Percentiles rank a stretch among this genome's conserved stretches.
These are phyloP conservation scores for Begonia loranthoides DNA, from an alignment of 306 rosid species.

Conservation along the genomic window DNA sequence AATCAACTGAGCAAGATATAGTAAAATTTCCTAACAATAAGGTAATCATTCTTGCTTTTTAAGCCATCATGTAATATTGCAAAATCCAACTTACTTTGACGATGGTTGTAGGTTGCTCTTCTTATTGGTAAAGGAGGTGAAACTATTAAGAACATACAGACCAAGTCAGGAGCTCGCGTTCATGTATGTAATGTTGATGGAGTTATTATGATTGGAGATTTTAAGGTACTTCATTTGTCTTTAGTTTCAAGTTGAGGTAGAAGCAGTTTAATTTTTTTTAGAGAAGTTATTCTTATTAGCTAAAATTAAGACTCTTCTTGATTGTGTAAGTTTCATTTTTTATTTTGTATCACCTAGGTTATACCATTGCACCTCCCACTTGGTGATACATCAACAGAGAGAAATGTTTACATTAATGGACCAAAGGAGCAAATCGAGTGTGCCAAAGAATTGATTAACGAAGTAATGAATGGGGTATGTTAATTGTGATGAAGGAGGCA, in stretches of 20 bases:
- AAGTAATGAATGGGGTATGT: constrained; percentile 39
- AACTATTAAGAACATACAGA: constrained; percentile 34
- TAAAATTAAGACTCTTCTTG: not conserved
- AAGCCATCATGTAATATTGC: no score
- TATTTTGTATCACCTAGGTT: constrained; percentile 14
- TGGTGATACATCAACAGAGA: constrained; percentile 35
- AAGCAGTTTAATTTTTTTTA: no score
- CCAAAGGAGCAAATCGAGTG: constrained; percentile 29
- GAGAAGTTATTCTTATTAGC: no score
- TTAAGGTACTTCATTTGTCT: no score
- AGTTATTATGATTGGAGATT: not conserved
- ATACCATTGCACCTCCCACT: constrained; percentile 44
- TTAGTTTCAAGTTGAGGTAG: no score
- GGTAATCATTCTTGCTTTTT: constrained; percentile 8
- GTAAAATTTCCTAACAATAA: constrained; percentile 40
- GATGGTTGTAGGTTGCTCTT: constrained; percentile 28
- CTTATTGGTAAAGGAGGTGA: constrained; percentile 38
- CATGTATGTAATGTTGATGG: constrained; percentile 21
- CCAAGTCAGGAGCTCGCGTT: constrained; percentile 39
- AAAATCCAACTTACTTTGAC: not conserved
- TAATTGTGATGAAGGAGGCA: constrained; percentile 2
- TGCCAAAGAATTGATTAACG: constrained; percentile 37
- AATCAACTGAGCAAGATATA: constrained; percentile 24
- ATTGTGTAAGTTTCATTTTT: not conserved
- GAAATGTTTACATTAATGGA: constrained; percentile 31